Conservation (phyloP, 805 yeast genomes). For the Teunomyces stri region DNA sequence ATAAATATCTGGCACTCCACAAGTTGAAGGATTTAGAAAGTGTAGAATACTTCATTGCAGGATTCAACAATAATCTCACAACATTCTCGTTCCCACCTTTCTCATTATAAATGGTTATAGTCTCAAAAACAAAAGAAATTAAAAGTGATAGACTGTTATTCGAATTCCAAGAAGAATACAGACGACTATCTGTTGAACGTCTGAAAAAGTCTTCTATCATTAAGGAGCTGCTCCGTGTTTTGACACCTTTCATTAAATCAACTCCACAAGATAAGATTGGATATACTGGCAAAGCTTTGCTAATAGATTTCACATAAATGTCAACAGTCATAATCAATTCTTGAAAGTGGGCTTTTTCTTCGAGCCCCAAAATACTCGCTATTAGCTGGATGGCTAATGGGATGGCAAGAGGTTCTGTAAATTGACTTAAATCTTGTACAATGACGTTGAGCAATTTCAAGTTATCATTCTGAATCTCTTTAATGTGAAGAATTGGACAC, state of each 20-base stretch:
- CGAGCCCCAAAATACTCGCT: slow-evolving; percentile 5
- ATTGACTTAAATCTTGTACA: slow-evolving; percentile 4
- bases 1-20: slow-evolving; percentile 24
- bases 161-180: background rate
- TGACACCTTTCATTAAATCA: slow-evolving; percentile 1
- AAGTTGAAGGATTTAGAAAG: slow-evolving; percentile 14
- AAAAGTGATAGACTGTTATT: background rate
- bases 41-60: background rate
- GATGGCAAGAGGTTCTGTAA: slow-evolving; percentile 2
- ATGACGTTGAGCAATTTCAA: slow-evolving; percentile 20
- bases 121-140: slow-evolving; percentile 8
- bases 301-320: background rate
- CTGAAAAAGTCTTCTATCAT: slow-evolving; percentile 12
- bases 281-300: background rate
- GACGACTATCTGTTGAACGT: slow-evolving; percentile 7
- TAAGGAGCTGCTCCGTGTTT: background rate
- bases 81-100: background rate
- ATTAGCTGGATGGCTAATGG: slow-evolving; percentile 11
- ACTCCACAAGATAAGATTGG: slow-evolving; percentile 3
- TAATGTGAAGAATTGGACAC: slow-evolving; percentile 17
- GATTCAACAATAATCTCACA: slow-evolving; percentile 6
- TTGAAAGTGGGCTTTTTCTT: background rate
- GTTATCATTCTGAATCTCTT: slow-evolving; percentile 21
- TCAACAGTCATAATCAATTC: background rate
- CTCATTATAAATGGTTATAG: slow-evolving; percentile 1